Conservation (phyloP, 768 basidiomycete genomes). For the Tubosaeta brunneosetosa region DNA sequence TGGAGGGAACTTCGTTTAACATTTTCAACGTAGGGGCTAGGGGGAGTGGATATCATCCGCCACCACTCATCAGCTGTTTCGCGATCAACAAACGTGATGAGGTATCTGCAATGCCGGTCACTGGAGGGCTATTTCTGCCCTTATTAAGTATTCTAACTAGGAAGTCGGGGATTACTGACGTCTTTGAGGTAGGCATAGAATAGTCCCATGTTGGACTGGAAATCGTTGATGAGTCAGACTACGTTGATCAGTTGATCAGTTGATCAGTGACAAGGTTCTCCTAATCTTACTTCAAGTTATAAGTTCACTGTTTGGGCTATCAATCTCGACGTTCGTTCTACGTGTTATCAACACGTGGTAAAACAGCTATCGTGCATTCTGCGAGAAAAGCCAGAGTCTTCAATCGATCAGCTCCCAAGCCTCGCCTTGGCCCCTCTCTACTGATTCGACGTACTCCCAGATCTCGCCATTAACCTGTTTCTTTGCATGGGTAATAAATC, state of each 20-base stretch:
- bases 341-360: no score
- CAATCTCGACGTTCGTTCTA: no score
- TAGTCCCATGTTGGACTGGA: neutral
- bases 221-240: neutral
- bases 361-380: no score
- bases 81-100: constrained; percentile 15
- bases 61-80: constrained; percentile 23
- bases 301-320: no score
- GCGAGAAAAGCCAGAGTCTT: neutral
- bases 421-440: neutral
- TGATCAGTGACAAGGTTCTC: no score
- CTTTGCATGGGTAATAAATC: neutral
- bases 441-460: neutral
- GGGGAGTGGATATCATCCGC: constrained; percentile 17
- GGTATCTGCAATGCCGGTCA: neutral
- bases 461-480: neutral
- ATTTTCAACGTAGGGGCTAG: constrained; percentile 2
- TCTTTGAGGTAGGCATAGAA: constrained; percentile 2
- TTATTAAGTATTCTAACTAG: neutral
- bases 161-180: neutral
- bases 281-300: no score
- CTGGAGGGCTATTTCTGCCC: neutral
- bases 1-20: neutral
- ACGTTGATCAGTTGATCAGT: no score
- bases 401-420: neutral